Base-by-base conservation (phyloP, 495 filamentous ascomycete species). In the Daldinia bambusicola region DNA sequence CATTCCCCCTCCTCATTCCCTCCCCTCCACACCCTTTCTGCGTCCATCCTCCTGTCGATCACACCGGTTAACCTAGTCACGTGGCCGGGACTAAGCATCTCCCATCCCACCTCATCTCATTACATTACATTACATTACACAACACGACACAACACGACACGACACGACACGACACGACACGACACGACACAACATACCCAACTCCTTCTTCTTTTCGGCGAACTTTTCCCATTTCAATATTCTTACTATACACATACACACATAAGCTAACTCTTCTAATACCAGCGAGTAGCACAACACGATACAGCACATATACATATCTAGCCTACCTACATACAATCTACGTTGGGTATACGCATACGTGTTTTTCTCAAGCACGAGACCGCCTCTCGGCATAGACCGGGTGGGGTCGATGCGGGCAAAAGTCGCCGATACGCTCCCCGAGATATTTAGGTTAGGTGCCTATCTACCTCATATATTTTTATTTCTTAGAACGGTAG, bases 391-490 rank as follows among this genome's bases (percentile, higher is more conserved):
- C 43, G 18, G 18, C 43, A 10, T n/a, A 8, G 16, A 9, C 41
- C 16, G 16, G 16, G 16, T 20, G 41, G 41, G 41, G 41, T 45
- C 8, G 3, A 40, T 4, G 4, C 9, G 4, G 18, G 43, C 43
- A 48, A 22, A 48, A 22, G 2, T 48, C 43, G 43, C 43, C 43
- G 43, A 48, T 48, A 48, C 43, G 43, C 43, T 22, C 43, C 43
- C 43, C 26, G 26, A 26, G 41, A 45, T 16, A n/a, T n/a, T n/a
- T n/a, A n/a, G n/a, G n/a, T n/a, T n/a, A n/a, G n/a, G n/a, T n/a
- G n/a, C n/a, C n/a, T n/a, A n/a, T n/a, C n/a, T n/a, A n/a, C n/a
- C n/a, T n/a, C n/a, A n/a, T n/a, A n/a, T n/a, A n/a, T n/a, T n/a
- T n/a, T n/a, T n/a, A n/a, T n/a, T n/a, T n/a, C n/a, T n/a, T n/a